Percentiles rank a stretch among this genome's conserved stretches.
These are phyloP conservation scores for Sporothrix brasiliensis DNA, from an alignment of 2,329 filamentous ascomycete genomes.

Conservation along the genomic window DNA sequence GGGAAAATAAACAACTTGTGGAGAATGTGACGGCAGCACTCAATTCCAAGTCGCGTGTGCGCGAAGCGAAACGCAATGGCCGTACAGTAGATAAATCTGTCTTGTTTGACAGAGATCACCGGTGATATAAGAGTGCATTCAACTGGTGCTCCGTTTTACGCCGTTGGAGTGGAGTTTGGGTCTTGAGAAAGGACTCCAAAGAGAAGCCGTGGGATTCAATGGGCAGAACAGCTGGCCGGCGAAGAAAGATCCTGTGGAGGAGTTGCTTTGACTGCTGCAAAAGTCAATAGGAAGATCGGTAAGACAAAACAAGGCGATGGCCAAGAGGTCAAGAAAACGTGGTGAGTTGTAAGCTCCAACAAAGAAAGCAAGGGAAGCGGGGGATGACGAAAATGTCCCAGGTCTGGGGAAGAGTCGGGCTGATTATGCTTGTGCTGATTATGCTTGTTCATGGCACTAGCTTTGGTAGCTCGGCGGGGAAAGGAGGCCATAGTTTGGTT, in stretches of 20 bases:
- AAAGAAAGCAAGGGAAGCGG: neutral
- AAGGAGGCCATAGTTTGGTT: neutral
- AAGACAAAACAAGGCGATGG: neutral
- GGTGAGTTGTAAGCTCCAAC: neutral
- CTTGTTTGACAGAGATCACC: neutral
- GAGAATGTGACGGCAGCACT: neutral
- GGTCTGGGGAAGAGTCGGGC: neutral
- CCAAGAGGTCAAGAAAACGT: slow-evolving; percentile 4
- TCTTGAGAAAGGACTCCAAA: neutral
- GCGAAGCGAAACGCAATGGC: neutral
- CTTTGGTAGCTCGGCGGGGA: slow-evolving; percentile 3
- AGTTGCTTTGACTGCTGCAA: neutral
- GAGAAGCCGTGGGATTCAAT: neutral
- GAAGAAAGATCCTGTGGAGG: neutral
- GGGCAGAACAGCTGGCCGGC: neutral
- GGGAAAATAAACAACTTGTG: slow-evolving; percentile 19
- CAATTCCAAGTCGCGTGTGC: neutral
- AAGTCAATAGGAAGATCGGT: neutral
- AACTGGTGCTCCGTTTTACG: too few relatives aligned
- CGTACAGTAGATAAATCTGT: neutral
- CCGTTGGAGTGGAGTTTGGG: neutral
- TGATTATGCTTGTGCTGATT: slow-evolving; percentile 15
- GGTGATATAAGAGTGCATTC: neutral
- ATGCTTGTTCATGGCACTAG: slow-evolving; percentile 21
- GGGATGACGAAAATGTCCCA: neutral